Conservation (phyloP, 305 asterid genomes). For the Fraxinus xanthoxyloides region DNA sequence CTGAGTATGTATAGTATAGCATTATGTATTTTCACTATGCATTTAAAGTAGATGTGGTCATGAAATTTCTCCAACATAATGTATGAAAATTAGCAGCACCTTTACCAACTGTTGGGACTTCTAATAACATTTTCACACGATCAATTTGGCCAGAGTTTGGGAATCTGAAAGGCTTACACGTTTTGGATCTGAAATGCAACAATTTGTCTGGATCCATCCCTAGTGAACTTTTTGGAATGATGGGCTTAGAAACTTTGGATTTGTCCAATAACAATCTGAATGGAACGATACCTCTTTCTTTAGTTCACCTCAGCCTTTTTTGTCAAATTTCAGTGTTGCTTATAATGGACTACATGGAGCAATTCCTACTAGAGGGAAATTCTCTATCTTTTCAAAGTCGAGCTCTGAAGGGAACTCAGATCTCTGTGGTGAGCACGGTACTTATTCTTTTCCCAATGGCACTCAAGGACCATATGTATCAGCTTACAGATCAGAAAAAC, state of each 20-base stretch:
- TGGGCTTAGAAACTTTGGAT: conserved; percentile 62
- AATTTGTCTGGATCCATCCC: conserved; percentile 64
- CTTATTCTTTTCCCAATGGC: too few species aligned
- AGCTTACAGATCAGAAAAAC: too few species aligned
- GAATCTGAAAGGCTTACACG: conserved; percentile 52
- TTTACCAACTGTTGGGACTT: conserved; percentile 52
- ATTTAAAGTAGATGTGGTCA: not conserved
- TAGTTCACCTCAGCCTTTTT: conserved; percentile 44
- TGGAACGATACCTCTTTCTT: conserved; percentile 63
- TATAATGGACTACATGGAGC: conserved; percentile 57
- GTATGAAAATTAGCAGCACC: not conserved
- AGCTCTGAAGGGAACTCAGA: too few species aligned
- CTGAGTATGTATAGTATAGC: not conserved
- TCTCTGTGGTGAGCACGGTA: too few species aligned
- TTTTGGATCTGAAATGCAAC: conserved; percentile 60
- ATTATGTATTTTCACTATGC: not conserved
- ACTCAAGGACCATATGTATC: too few species aligned
- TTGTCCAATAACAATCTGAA: conserved; percentile 56
- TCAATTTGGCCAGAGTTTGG: conserved; percentile 75
- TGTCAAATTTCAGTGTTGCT: conserved; percentile 61
- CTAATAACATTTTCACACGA: conserved; percentile 61
- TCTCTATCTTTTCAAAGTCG: too few species aligned
- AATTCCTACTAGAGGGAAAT: too few species aligned
- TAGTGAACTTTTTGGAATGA: conserved; percentile 47
- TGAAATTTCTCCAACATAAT: not conserved